phyloP scores from a whole-genome alignment of 257 asterid species.

The Solanum chilense region DNA sequence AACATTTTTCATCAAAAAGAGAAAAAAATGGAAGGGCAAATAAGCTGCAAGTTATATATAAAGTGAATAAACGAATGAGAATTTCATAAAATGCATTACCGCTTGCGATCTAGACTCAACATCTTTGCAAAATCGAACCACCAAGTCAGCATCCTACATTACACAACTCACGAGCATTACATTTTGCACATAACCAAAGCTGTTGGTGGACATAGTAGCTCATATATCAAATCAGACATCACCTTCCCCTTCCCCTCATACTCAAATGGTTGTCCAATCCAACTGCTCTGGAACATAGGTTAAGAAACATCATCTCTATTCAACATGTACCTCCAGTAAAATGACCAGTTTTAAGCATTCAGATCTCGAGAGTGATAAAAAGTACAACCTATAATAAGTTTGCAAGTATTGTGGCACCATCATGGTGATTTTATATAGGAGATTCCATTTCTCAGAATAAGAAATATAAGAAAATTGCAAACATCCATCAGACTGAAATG shows the following conservation, averaged over 20 bases:
- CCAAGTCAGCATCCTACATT: constrained; percentile 59
- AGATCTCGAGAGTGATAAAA: not conserved
- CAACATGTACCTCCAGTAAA: not conserved
- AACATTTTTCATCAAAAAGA: not conserved
- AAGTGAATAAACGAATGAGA: not conserved
- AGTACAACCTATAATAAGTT: not conserved
- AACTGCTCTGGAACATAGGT: constrained; percentile 45
- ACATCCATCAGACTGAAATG: not conserved
- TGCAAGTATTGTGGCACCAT: not conserved
- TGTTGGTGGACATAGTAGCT: not conserved
- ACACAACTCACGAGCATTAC: not conserved
- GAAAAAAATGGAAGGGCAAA: not conserved
- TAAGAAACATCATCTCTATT: constrained; percentile 26
- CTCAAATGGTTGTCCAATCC: constrained; percentile 68
- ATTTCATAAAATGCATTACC: constrained; percentile 26
- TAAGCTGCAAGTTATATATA: not conserved
- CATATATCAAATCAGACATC: constrained; percentile 3
- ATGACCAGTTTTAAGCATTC: not conserved
- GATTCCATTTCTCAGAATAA: not conserved
- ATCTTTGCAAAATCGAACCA: constrained; percentile 82
- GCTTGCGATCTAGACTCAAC: constrained; percentile 67
- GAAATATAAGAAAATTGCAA: not conserved
- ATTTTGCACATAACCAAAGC: constrained; percentile 14
- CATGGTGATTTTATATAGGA: not conserved
- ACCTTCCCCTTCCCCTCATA: constrained; percentile 78